Evolutionary conservation across 1,284 basidiomycete genomes (phyloP), one percentile per base, ranked within the genome.

Genomic region (Butyriboletus appendiculatus): DNA sequence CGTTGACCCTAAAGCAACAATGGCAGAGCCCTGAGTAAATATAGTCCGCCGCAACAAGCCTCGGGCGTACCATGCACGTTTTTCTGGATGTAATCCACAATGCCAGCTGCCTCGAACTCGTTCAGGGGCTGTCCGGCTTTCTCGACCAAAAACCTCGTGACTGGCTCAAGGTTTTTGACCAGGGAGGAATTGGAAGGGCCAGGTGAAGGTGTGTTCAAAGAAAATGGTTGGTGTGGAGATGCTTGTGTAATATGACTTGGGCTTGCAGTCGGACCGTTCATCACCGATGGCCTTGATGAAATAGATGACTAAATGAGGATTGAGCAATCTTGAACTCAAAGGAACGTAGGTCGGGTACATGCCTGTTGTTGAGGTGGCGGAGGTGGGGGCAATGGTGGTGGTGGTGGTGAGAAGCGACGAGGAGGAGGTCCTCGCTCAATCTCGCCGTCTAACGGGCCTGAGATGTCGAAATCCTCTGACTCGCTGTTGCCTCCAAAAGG

Each of bases 1-100:
- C 57, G 71, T n/a, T 50, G 68, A 45, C 52, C 67, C 64, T 66
- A 57, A 10, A 38, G 44, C 50, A 57, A 60, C 49, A 45, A 32
- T 62, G 37, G 45, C 34, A 47, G 37, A 45, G 22, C 35, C 48
- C 43, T 46, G 18, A 22, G 45, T 68, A 35, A 64, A 58, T 47
- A 45, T 20, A 53, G 28, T 50, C 26, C 15, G 12, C 50, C 33
- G 45, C 38, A 50, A 55, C 45, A 52, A 52, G 34, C 28, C 26
- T 44, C 12, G 33, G 8, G 28, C 67, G 28, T 53, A 76, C 76
- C 71, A 62, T 75, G 69, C 40, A 73, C 69, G 56, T 72, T 76
- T 50, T 73, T 71, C 62, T 78, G 71, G 22, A 84, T 70, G 32
- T 84, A 71, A 18, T 79, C 73, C 20, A 84, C 74, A n/a, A 85